Evolutionary conservation across 768 basidiomycete species (phyloP).

Genomic region (Auricularia sp.): DNA sequence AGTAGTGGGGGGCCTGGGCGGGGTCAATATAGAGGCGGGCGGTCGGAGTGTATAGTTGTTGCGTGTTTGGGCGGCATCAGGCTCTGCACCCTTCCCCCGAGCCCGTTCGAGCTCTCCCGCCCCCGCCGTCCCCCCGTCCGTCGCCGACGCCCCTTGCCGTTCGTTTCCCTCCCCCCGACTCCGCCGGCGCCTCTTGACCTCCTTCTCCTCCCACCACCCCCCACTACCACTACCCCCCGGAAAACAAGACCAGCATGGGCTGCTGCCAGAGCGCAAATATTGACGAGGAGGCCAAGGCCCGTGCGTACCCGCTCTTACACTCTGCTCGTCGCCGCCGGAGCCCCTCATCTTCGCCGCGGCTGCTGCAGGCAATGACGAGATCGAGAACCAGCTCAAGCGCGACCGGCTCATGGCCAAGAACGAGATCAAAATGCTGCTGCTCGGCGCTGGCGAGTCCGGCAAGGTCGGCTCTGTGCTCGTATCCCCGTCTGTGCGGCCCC

Average conservation of each 20-base stretch:
- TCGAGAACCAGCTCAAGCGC: slow-evolving; percentile 83
- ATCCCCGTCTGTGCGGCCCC: background rate
- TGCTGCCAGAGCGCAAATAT: slow-evolving; percentile 21
- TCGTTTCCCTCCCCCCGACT: too few relatives aligned
- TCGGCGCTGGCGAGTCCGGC: slow-evolving; percentile 95
- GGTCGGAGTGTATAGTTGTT: too few relatives aligned
- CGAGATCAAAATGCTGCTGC: slow-evolving; percentile 90
- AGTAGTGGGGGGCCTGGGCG: too few relatives aligned
- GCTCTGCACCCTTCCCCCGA: too few relatives aligned
- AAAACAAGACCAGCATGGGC: slow-evolving; percentile 10
- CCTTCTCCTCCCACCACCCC: slow-evolving; percentile 1
- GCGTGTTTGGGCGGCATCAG: too few relatives aligned
- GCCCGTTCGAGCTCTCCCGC: too few relatives aligned
- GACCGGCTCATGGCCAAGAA: slow-evolving; percentile 85
- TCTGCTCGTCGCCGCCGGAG: background rate
- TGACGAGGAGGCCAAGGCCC: slow-evolving; percentile 75
- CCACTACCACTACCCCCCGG: background rate
- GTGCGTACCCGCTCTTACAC: slow-evolving; percentile 34
- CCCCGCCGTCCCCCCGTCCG: too few relatives aligned
- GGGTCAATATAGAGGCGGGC: too few relatives aligned
- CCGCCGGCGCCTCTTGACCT: background rate
- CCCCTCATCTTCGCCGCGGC: background rate
- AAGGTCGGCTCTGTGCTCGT: slow-evolving; percentile 44
- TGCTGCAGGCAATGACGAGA: slow-evolving; percentile 74
- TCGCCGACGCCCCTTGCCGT: too few relatives aligned